Conservation (phyloP, 495 filamentous ascomycete species). For the Penicillium verhagenii region DNA sequence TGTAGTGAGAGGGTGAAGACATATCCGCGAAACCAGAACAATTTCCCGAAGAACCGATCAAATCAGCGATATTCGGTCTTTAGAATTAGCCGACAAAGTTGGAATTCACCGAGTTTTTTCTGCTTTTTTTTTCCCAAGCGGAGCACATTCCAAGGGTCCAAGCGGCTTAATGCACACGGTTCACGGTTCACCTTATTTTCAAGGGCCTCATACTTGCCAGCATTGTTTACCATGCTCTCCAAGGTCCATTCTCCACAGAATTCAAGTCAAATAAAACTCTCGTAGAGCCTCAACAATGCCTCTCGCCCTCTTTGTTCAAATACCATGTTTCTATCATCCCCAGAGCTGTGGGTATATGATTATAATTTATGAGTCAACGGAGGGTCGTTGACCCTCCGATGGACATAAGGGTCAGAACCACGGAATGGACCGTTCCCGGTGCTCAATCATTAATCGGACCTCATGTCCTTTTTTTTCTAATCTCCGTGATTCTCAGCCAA, state of each 20-base stretch:
- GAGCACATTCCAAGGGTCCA: background rate
- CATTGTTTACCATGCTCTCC: no score
- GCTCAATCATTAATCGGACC: background rate
- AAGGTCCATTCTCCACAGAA: no score
- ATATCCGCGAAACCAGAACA: no score
- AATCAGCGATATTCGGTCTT: no score
- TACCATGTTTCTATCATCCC: no score
- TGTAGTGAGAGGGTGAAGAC: no score
- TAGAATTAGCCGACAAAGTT: background rate
- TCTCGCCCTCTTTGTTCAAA: no score
- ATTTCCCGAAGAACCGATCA: no score
- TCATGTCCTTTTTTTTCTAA: background rate
- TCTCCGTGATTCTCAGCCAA: background rate
- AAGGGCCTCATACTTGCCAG: background rate
- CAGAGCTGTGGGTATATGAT: no score
- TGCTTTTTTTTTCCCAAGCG: background rate
- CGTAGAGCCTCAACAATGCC: background rate
- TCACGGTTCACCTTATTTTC: background rate
- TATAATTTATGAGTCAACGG: no score
- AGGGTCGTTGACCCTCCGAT: background rate
- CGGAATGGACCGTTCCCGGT: background rate
- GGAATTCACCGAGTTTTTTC: background rate
- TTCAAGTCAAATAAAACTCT: background rate
- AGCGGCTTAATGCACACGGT: background rate
- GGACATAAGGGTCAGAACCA: background rate